Base-by-base conservation (phyloP, 345 rosid genomes). In the Erodium maritimum region DNA sequence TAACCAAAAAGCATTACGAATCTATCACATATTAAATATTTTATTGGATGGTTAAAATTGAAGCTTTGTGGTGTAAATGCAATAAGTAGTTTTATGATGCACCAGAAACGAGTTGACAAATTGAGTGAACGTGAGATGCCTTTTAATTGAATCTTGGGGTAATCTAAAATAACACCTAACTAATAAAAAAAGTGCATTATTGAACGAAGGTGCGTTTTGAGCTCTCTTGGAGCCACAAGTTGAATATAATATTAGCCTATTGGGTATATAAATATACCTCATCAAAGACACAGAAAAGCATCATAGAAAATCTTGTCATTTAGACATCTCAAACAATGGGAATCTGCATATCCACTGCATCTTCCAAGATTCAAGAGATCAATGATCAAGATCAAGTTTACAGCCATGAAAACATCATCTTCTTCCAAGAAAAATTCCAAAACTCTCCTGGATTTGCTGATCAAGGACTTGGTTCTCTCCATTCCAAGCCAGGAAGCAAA, bases 401-500 rank as follows among this genome's bases (percentile, higher is more conserved):
- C 60, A 59, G 29, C 34, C 65, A 61, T 13, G 77, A 61, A 14
- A 72, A 75, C 57, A 62, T 61, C 21, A 21, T 57, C 5, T 54
- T 67, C 67, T 37, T 48, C 20, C 50, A 57, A 10, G 65, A 65
- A 37, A 66, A 22, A 18, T 7, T 50, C 20, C 21, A 17, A 29
- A 29, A 3, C 29, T 65, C 50, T 8, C 17, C n/a, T 19, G 19
- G 51, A 7, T 58, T 57, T 51, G 65, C 63, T 33, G 54, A 20
- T 68, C 64, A 71, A 42, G 59, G 57, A 18, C 65, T 57, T 23
- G 82, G 85, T 19, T 90, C 87, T 45, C 74, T 85, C 24, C 79
- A 73, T 61, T 79, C 95, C 9, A 75, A 50, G 71, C 68, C 70
- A 19, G 91, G 97, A 61, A 80, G 81, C 75, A 90, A 85, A 65